Evolutionary conservation across 179 eudicot genomes (phyloP).

Genomic region (Amaranthus tricolor): DNA sequence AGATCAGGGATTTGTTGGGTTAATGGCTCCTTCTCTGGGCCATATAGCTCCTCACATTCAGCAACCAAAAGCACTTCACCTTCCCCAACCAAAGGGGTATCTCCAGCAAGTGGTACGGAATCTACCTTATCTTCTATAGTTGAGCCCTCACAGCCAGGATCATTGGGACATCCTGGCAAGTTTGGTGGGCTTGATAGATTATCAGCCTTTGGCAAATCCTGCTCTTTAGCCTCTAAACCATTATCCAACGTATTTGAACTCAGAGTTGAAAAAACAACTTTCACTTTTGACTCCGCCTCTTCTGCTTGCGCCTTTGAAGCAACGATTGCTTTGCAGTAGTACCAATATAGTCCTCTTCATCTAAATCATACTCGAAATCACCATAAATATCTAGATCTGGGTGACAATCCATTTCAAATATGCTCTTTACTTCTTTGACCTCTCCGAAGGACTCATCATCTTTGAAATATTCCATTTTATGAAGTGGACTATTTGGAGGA

Average conservation of each 20-base stretch:
- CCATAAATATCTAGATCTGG: conserved; percentile 94
- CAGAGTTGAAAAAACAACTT: conserved; percentile 74
- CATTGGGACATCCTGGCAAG: conserved; percentile 23
- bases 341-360: conserved; percentile 72
- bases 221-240: conserved; percentile 24
- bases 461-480: conserved; percentile 21
- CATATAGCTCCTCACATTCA: conserved; percentile 88
- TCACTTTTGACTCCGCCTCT: conserved; percentile 65
- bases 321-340: conserved; percentile 43
- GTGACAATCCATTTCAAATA: conserved; percentile 69
- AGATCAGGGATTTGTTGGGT: conserved; percentile 34
- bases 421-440: conserved; percentile 42
- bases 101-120: conserved; percentile 29
- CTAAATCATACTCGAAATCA: conserved; percentile 88
- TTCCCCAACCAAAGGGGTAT: conserved; percentile 18
- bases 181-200: conserved; percentile 20
- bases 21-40: conserved; percentile 74
- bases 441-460: conserved; percentile 22
- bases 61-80: conserved; percentile 18
- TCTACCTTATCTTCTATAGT: conserved; percentile 22
- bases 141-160: conserved; percentile 26
- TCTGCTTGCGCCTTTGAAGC: conserved; percentile 38
- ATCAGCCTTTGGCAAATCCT: conserved; percentile 16
- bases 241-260: conserved; percentile 26
- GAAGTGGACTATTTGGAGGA: conserved; percentile 73